Base-by-base conservation (phyloP, 1,284 basidiomycete species). In the Leccinum olivaceoglutinosum region DNA sequence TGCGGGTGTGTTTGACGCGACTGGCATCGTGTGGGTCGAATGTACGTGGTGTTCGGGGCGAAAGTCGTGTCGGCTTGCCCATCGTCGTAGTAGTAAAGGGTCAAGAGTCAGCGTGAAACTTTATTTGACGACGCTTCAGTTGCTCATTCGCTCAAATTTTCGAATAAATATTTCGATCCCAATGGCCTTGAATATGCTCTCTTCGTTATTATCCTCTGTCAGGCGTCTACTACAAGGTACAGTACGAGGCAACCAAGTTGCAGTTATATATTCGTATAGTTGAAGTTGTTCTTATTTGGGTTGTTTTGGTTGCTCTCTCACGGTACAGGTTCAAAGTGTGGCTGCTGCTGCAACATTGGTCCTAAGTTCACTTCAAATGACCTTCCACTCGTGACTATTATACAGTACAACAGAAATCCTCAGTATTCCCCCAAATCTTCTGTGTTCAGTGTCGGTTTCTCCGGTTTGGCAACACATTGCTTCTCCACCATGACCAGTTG, bases 11-110 rank as follows among this genome's bases (percentile, higher is more conserved):
- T 64, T 84, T 84, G 66, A 90, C 82, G 61, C 78, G 79, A 1
- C 71, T 68, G 7, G 74, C 66, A 70, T 88, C 82, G 12, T 79
- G 69, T n/a, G 86, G 84, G 70, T 89, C 77, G 69, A 88, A 87
- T 0, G 71, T 21, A 51, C 46, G 46, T 21, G 46, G 18, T 51
- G 46, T 51, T 51, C 11, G 46, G 21, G 46, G 46, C 18, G 46
- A 51, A 51, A 21, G 46, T 51, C 46, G 46, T 18, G 46, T 51
- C 11, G 18, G 11, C 46, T 51, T 51, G 46, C 46, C 46, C 46
- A 51, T 51, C 46, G 46, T 21, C 21, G 18, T 16, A 7, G 14
- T 21, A 21, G 25, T 51, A 21, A 51, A 51, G 49, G 49, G 21
- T 51, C 18, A 49, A 21, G 18, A 49, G 18, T 12, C 29, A 1